Percentiles rank a stretch among this genome's conserved stretches.
Evolutionary conservation across 2,329 filamentous ascomycete species (phyloP).

Genomic region (Trichophaea hybrida): DNA sequence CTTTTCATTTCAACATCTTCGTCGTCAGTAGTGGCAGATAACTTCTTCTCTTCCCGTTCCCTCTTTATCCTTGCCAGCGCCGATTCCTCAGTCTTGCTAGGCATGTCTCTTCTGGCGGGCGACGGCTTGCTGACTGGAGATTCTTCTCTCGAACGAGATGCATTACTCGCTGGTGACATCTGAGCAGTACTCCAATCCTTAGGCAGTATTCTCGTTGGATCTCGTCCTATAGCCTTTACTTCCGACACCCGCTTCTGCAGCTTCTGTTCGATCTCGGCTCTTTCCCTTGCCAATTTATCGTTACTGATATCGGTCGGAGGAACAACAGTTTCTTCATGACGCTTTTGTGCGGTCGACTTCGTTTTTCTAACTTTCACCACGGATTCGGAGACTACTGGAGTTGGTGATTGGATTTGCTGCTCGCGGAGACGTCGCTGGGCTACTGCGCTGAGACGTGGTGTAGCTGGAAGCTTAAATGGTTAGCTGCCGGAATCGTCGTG

Average conservation of each 20-base stretch:
- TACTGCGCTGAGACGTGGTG: conserved; percentile 24
- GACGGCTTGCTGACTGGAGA: neutral
- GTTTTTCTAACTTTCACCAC: conserved; percentile 1
- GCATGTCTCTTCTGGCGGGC: no score
- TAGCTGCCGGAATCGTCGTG: neutral
- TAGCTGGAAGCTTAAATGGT: conserved; percentile 2
- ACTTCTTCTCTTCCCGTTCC: neutral
- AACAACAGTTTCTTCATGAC: neutral
- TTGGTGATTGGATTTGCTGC: conserved; percentile 9
- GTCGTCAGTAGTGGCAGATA: neutral
- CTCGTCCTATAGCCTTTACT: neutral
- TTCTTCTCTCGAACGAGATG: neutral
- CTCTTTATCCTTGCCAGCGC: conserved; percentile 6
- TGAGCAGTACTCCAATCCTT: neutral
- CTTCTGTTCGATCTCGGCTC: conserved; percentile 13
- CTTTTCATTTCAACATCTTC: conserved; percentile 13
- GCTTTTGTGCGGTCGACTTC: neutral
- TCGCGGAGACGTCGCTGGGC: conserved; percentile 24
- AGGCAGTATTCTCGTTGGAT: neutral
- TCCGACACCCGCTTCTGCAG: conserved; percentile 2
- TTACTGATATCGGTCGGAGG: neutral
- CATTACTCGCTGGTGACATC: neutral
- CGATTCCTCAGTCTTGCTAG: conserved; percentile 6
- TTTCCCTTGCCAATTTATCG: conserved; percentile 1
- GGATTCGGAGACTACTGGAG: conserved; percentile 3